Evolutionary conservation across 192 early-diverging fungal genomes (phyloP).

Genomic region (Phycomyces blakesleeanus): DNA sequence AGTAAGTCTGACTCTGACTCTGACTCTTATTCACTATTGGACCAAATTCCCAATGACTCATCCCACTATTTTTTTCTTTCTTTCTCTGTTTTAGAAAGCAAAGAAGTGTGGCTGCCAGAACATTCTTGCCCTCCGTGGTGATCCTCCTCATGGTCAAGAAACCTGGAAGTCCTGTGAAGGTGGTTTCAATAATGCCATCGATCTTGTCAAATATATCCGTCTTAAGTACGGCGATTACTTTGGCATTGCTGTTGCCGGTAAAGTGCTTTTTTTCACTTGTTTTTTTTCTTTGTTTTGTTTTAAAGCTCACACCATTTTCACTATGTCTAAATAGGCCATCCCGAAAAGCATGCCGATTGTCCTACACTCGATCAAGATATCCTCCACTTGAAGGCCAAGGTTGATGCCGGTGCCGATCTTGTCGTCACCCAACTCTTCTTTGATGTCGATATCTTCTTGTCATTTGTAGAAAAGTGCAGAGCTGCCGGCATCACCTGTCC

Average conservation of each 20-base stretch:
- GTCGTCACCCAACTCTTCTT: constrained; percentile 96
- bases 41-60: background rate
- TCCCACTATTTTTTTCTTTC: constrained; percentile 1
- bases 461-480: constrained; percentile 74
- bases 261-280: too few relatives aligned
- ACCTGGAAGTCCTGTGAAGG: constrained; percentile 81
- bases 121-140: constrained; percentile 94
- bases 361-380: constrained; percentile 74
- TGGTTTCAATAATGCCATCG: constrained; percentile 83
- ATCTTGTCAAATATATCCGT: constrained; percentile 90
- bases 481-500: constrained; percentile 73
- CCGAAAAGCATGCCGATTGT: constrained; percentile 89
- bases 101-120: constrained; percentile 94
- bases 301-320: background rate
- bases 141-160: constrained; percentile 80
- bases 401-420: constrained; percentile 89
- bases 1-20: too few relatives aligned
- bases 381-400: constrained; percentile 77
- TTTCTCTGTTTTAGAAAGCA: constrained; percentile 68
- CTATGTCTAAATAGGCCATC: constrained; percentile 51
- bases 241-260: constrained; percentile 91
- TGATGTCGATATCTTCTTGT: constrained; percentile 82
- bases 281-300: too few relatives aligned
- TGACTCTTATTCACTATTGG: background rate
- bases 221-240: constrained; percentile 90